Evolutionary conservation across 2,329 filamentous ascomycete species (phyloP).

Genomic region (Ophiobolus disseminans): DNA sequence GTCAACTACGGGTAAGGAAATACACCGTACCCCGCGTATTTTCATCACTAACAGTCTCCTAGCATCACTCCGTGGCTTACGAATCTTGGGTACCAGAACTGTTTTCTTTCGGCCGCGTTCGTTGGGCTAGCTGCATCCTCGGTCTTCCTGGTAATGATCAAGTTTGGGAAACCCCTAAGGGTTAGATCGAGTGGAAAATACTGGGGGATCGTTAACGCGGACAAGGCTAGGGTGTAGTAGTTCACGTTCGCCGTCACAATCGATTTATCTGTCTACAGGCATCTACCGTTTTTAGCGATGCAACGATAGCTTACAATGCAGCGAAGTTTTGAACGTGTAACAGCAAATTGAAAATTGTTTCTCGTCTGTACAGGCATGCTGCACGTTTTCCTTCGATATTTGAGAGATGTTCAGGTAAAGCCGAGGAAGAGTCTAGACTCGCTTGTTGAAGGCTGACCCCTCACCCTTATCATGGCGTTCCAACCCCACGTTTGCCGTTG

Average conservation of each 20-base stretch:
- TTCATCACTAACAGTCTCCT: too few relatives aligned
- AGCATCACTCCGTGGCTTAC: conserved; percentile 56
- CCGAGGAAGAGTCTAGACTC: neutral
- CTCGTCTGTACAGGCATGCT: too few relatives aligned
- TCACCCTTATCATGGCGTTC: conserved; percentile 4
- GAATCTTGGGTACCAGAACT: conserved; percentile 52
- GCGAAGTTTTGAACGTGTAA: too few relatives aligned
- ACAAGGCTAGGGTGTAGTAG: conserved; percentile 9
- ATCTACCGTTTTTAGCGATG: too few relatives aligned
- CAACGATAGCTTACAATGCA: too few relatives aligned
- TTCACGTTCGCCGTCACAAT: neutral
- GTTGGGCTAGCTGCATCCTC: conserved; percentile 51
- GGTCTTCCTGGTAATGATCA: conserved; percentile 55
- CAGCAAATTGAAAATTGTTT: too few relatives aligned
- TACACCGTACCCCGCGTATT: too few relatives aligned
- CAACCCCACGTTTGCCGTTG: neutral
- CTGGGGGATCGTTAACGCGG: conserved; percentile 39
- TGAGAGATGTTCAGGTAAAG: too few relatives aligned
- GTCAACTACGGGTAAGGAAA: conserved; percentile 62
- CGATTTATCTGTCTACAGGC: too few relatives aligned
- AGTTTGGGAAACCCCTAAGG: conserved; percentile 55
- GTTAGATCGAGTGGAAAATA: conserved; percentile 35
- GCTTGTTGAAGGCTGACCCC: neutral
- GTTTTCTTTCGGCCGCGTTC: conserved; percentile 54
- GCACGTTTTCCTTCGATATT: too few relatives aligned